These are phyloP conservation scores for Didymellaceae sp. DNA, from an alignment of 2,329 filamentous ascomycete genomes.

Conservation along the genomic window DNA sequence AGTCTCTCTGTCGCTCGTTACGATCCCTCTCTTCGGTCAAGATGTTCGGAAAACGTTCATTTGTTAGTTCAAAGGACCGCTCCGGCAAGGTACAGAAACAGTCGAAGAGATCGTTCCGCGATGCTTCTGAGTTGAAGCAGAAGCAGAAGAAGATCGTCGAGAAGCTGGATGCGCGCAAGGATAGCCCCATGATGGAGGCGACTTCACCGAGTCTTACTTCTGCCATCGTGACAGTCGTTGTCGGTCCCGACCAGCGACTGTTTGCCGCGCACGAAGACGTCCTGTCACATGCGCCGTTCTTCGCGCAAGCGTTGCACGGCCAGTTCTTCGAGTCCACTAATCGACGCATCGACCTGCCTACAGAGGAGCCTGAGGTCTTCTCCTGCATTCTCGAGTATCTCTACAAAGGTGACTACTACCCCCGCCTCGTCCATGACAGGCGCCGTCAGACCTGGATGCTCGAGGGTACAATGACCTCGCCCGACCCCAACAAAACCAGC, in stretches of 20 bases:
- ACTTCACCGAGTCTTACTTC: constrained; percentile 61
- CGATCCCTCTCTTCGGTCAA: constrained; percentile 54
- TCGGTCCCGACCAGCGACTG: constrained; percentile 83
- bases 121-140: constrained; percentile 73
- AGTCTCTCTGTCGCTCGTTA: constrained; percentile 53
- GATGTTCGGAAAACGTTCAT: constrained; percentile 91
- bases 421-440: constrained; percentile 85
- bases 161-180: constrained; percentile 67
- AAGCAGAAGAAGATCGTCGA: constrained; percentile 77
- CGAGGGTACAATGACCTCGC: constrained; percentile 71
- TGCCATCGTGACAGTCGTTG: constrained; percentile 84
- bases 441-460: constrained; percentile 87
- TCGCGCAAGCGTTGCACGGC: constrained; percentile 73
- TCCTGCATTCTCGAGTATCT: constrained; percentile 94
- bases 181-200: constrained; percentile 61
- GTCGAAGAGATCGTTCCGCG: constrained; percentile 75
- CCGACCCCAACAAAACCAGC: constrained; percentile 60
- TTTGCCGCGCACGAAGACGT: constrained; percentile 97
- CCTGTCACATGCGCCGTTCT: constrained; percentile 83
- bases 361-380: constrained; percentile 87
- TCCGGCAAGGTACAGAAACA: constrained; percentile 87
- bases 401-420: constrained; percentile 96
- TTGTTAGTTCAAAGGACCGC: constrained; percentile 77
- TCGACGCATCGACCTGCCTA: constrained; percentile 79
- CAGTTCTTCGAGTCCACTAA: constrained; percentile 73